Evolutionary conservation across 257 asterid species (phyloP), one percentile per base, ranked within the genome.

Genomic region (Forsythia viridissima): DNA sequence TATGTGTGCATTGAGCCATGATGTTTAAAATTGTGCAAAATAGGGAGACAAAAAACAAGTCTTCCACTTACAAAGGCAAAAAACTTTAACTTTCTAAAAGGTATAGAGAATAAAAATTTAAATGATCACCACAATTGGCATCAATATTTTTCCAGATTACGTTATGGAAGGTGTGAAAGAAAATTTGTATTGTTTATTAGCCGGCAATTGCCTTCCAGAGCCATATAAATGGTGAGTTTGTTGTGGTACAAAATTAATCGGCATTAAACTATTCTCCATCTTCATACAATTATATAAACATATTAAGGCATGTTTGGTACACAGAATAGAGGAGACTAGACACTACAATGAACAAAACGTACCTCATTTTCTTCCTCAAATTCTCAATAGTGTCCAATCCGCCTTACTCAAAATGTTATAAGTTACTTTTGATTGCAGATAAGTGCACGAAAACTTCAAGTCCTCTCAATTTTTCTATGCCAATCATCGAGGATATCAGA

Each of bases 351-450:
- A 30, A 30, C 34, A 30, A 30, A 30, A 30, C 10, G 51, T 43
- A 10, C 70, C 13, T 21, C 16, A 6, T 63, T 63, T 63, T 24
- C 70, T 30, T 55, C 70, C 13, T 10, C 5, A 24, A 24, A 0
- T 24, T 24, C 24, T 24, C 24, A 63, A 63, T 24, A 3, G 6
- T 21, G 68, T 8, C 30, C 37, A 21, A 42, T 61, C 16, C 71
- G 63, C n/a, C 51, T 40, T 20, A 13, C 48, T 15, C n/a, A 38
- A 67, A 36, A 51, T 52, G 65, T 20, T 20, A 59, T 7, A 7
- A 20, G 16, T 76, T 77, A 61, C 73, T 30, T 72, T 75, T 68
- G 57, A 43, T 67, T 72, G 81, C 93, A 91, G 97, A 80, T 81
- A 52, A 75, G 77, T 77, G 80, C 57, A 79, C 59, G 66, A 59